These are phyloP conservation scores for Cyberlindnera maclurae DNA, from an alignment of 805 yeast species.

Conservation along the genomic window DNA sequence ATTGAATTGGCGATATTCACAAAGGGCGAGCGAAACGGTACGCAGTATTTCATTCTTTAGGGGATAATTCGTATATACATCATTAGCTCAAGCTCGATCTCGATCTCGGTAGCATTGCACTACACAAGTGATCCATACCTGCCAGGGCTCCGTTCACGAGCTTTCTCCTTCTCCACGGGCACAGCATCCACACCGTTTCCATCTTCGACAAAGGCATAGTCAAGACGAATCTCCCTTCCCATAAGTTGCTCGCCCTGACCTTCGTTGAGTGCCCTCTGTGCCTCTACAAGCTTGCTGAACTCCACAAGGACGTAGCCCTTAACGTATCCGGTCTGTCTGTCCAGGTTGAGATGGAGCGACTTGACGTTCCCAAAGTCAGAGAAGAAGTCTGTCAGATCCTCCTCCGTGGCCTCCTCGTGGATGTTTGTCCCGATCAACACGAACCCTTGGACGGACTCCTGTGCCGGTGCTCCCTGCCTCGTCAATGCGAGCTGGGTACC, in stretches of 20 bases:
- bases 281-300: constrained; percentile 27
- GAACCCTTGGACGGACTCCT: constrained; percentile 32
- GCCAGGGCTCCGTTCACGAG: neutral
- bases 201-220: constrained; percentile 33
- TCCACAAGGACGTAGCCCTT: constrained; percentile 36
- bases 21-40: too few species aligned
- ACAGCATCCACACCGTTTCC: neutral
- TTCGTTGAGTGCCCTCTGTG: constrained; percentile 26
- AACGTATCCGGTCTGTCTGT: constrained; percentile 33
- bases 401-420: constrained; percentile 41
- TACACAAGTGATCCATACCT: constrained; percentile 1
- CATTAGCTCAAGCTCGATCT: too few species aligned
- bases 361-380: constrained; percentile 34
- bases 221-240: constrained; percentile 27
- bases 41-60: too few species aligned
- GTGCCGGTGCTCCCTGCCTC: constrained; percentile 9
- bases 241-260: constrained; percentile 27
- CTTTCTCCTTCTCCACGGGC: neutral
- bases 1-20: too few species aligned
- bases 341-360: constrained; percentile 34
- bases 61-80: too few species aligned
- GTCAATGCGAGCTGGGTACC: constrained; percentile 3
- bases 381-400: constrained; percentile 34
- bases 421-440: constrained; percentile 32
- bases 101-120: too few species aligned